These are phyloP conservation scores for Spergularia marina DNA, from an alignment of 148 eudicot species.

Conservation along the genomic window DNA sequence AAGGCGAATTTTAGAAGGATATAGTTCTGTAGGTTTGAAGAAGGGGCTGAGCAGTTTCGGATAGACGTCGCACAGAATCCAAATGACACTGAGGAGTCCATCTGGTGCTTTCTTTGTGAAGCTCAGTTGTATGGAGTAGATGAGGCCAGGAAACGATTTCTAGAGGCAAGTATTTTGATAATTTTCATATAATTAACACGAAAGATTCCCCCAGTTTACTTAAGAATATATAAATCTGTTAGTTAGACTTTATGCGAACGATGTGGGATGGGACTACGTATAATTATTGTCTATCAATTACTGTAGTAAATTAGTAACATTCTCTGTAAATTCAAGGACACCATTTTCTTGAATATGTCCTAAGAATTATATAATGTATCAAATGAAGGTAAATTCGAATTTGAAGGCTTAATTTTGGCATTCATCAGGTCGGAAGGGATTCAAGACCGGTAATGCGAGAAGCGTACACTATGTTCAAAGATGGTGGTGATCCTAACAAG, in stretches of 20 bases:
- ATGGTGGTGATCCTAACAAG: conserved; percentile 89
- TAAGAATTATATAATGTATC: no score
- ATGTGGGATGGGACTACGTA: background rate
- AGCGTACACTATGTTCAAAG: conserved; percentile 74
- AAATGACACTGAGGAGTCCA: conserved; percentile 93
- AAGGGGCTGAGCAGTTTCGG: conserved; percentile 89
- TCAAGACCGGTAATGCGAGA: conserved; percentile 86
- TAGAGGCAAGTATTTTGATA: conserved; percentile 44
- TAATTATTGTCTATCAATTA: background rate
- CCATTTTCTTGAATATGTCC: no score
- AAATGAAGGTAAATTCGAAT: no score
- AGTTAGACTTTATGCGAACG: background rate
- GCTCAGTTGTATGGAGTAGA: conserved; percentile 79
- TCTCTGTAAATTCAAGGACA: no score
- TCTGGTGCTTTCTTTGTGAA: conserved; percentile 98
- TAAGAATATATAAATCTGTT: no score
- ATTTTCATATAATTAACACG: no score
- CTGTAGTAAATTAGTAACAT: no score
- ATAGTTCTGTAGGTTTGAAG: conserved; percentile 60
- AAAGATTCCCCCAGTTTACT: no score
- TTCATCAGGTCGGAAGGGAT: conserved; percentile 76
- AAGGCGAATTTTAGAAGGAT: conserved; percentile 1
- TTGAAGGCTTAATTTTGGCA: background rate
- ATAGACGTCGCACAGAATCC: conserved; percentile 94
- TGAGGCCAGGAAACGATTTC: conserved; percentile 74